Evolutionary conservation across 768 basidiomycete genomes (phyloP).

Genomic region (Hypholoma sublateritium): DNA sequence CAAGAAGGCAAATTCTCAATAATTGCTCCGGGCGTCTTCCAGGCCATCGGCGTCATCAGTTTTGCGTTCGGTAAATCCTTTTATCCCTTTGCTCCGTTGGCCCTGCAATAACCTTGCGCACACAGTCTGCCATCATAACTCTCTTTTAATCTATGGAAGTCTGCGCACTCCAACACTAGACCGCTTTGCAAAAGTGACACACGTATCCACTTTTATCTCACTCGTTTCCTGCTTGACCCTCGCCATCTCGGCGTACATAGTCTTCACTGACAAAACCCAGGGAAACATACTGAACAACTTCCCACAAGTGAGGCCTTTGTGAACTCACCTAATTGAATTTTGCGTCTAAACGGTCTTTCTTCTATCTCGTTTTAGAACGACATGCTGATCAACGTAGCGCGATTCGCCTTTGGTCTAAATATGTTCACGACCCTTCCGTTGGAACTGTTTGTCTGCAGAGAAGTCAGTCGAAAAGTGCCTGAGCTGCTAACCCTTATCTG

Average conservation of each 20-base stretch:
- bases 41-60: conserved; percentile 96
- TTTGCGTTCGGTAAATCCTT: conserved; percentile 71
- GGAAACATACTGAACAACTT: conserved; percentile 99
- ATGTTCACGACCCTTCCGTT: conserved; percentile 99
- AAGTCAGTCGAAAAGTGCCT: conserved; percentile 46
- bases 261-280: conserved; percentile 88
- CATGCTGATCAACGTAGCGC: conserved; percentile 90
- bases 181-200: conserved; percentile 89
- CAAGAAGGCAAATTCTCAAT: conserved; percentile 73
- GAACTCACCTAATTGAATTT: not conserved
- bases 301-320: conserved; percentile 47
- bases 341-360: conserved; percentile 3
- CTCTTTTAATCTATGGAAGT: conserved; percentile 93
- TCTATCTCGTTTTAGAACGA: conserved; percentile 51
- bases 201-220: conserved; percentile 84
- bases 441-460: conserved; percentile 96
- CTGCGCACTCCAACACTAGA: conserved; percentile 92
- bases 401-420: conserved; percentile 92
- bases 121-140: conserved; percentile 94
- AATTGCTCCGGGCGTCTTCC: conserved; percentile 80
- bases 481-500: not conserved
- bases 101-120: conserved; percentile 2
- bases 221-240: conserved; percentile 83
- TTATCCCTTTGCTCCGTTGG: not conserved
- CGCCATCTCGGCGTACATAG: conserved; percentile 81